These are phyloP conservation scores for Rhizoclosmatium sp. DNA, from an alignment of 192 early-diverging fungal species.

Conservation along the genomic window DNA sequence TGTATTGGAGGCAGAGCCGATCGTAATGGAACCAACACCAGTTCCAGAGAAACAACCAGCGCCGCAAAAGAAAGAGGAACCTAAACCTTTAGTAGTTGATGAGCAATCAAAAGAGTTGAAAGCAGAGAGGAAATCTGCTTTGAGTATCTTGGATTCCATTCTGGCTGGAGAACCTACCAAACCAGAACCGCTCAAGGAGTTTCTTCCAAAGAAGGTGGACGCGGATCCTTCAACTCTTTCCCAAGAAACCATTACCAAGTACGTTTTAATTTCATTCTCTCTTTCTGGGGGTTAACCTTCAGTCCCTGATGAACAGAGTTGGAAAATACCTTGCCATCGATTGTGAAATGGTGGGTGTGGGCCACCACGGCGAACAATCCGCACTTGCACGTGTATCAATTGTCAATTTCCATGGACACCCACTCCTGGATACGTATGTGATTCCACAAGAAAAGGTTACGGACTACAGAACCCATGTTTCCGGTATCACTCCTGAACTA, in stretches of 20 bases:
- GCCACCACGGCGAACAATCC: slow-evolving; percentile 81
- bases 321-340: slow-evolving; percentile 96
- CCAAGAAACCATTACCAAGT: background rate
- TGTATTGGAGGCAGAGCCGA: background rate
- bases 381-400: slow-evolving; percentile 89
- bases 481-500: slow-evolving; percentile 86
- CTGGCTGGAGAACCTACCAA: background rate
- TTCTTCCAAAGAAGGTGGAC: background rate
- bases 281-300: background rate
- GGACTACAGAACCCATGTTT: slow-evolving; percentile 91
- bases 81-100: background rate
- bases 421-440: slow-evolving; percentile 87
- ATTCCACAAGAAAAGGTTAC: slow-evolving; percentile 82
- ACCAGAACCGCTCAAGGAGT: background rate
- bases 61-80: background rate
- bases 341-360: slow-evolving; percentile 99
- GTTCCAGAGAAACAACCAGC: background rate
- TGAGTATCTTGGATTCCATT: slow-evolving; percentile 5
- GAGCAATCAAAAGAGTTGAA: background rate
- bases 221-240: background rate
- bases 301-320: slow-evolving; percentile 40
- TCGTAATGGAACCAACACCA: background rate
- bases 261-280: background rate
- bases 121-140: slow-evolving; percentile 12
- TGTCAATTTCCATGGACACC: slow-evolving; percentile 92